Conservation (phyloP, 2,329 filamentous ascomycete species). For the Chalaropsis thielavioides region DNA sequence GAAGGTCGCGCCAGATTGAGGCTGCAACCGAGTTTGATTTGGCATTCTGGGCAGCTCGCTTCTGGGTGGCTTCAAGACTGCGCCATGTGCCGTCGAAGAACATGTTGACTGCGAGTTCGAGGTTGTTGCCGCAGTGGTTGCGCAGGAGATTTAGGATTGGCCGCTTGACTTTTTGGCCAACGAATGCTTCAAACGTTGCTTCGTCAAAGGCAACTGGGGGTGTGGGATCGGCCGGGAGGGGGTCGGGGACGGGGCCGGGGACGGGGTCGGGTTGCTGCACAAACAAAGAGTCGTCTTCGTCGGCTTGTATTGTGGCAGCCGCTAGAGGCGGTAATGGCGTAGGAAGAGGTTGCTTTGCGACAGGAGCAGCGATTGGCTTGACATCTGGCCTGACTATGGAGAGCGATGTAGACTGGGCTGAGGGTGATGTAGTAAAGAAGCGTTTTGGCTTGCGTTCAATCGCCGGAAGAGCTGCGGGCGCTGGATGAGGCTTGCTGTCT, state of each 20-base stretch:
- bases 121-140: constrained; percentile 40
- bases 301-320: not conserved
- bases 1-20: constrained; percentile 5
- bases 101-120: constrained; percentile 53
- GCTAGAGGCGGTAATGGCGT: not conserved
- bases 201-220: constrained; percentile 35
- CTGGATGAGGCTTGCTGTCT: not conserved
- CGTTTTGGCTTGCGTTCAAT: not conserved
- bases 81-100: constrained; percentile 54
- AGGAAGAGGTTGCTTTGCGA: not conserved
- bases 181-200: constrained; percentile 42
- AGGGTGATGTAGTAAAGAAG: not conserved
- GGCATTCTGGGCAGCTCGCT: not conserved
- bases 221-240: not conserved
- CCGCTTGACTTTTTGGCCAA: constrained; percentile 40
- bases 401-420: not conserved
- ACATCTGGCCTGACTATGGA: not conserved
- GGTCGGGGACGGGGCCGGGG: not conserved
- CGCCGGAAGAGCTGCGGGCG: not conserved
- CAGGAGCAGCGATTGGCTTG: not conserved
- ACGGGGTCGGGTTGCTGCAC: not conserved
- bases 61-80: constrained; percentile 6
- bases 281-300: constrained; percentile 14
- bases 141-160: constrained; percentile 37
- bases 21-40: constrained; percentile 10